phyloP scores from a whole-genome alignment of 306 rosid species.

The Abrus precatorius region DNA sequence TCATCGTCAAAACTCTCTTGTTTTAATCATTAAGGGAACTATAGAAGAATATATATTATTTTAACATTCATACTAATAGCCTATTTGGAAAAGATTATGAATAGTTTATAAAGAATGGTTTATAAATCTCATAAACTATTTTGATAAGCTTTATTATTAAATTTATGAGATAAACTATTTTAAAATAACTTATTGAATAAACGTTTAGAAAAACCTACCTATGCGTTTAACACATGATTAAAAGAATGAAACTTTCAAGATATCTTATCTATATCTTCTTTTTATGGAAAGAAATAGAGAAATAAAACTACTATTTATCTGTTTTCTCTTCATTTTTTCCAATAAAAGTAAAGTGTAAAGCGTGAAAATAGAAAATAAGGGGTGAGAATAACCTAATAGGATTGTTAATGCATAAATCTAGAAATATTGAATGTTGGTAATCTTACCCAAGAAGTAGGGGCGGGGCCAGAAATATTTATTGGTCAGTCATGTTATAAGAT shows the following conservation, averaged over 20 bases:
- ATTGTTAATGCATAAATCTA: not conserved
- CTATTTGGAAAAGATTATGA: too few relatives aligned
- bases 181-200: too few relatives aligned
- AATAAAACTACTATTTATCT: too few relatives aligned
- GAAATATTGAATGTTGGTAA: not conserved
- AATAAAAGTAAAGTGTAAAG: not conserved
- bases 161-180: too few relatives aligned
- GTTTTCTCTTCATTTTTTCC: not conserved
- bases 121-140: too few relatives aligned
- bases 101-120: too few relatives aligned
- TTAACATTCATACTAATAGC: too few relatives aligned
- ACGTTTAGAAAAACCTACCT: not conserved
- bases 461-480: constrained; percentile 3
- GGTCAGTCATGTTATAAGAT: too few relatives aligned
- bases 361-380: not conserved
- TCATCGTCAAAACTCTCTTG: not conserved
- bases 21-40: not conserved
- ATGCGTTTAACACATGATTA: not conserved
- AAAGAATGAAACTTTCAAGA: not conserved
- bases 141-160: too few relatives aligned
- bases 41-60: not conserved
- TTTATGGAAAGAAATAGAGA: not conserved
- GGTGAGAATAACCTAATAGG: not conserved
- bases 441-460: not conserved
- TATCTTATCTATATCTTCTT: not conserved